Conservation (phyloP, 352 stramenopile species). For the Peronospora farinosa region DNA sequence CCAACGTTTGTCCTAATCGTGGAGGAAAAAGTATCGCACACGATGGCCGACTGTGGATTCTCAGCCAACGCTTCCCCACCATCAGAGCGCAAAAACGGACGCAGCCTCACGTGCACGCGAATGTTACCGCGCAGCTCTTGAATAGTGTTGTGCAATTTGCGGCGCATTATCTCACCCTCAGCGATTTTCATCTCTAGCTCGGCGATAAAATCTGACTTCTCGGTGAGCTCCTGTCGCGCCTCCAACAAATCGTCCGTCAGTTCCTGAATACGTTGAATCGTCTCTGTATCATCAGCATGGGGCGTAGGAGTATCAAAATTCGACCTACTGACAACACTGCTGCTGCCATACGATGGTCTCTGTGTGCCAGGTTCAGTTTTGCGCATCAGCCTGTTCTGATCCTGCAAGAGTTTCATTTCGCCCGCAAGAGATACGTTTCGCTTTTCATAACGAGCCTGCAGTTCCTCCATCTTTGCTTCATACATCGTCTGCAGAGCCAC, state of each 20-base stretch:
- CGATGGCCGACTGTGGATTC: slow-evolving; percentile 47
- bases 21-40: slow-evolving; percentile 60
- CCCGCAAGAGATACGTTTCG: slow-evolving; percentile 58
- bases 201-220: slow-evolving; percentile 53
- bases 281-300: slow-evolving; percentile 35
- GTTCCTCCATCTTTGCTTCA: slow-evolving; percentile 78
- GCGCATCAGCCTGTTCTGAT: slow-evolving; percentile 70
- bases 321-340: slow-evolving; percentile 3
- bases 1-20: slow-evolving; percentile 68
- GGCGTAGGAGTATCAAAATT: slow-evolving; percentile 10
- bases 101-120: slow-evolving; percentile 93
- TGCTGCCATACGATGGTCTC: slow-evolving; percentile 6
- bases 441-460: slow-evolving; percentile 61
- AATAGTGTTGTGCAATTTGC: slow-evolving; percentile 98
- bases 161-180: slow-evolving; percentile 68
- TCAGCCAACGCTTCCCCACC: slow-evolving; percentile 43
- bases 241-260: slow-evolving; percentile 64
- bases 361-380: slow-evolving; percentile 28
- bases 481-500: slow-evolving; percentile 75
- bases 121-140: slow-evolving; percentile 99
- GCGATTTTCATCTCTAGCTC: slow-evolving; percentile 59
- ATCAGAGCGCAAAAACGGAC: slow-evolving; percentile 88
- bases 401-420: slow-evolving; percentile 73
- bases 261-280: slow-evolving; percentile 50
- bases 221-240: slow-evolving; percentile 54